Evolutionary conservation across 768 basidiomycete genomes (phyloP), one percentile per base, ranked within the genome.

Genomic region (Trametes villosa): DNA sequence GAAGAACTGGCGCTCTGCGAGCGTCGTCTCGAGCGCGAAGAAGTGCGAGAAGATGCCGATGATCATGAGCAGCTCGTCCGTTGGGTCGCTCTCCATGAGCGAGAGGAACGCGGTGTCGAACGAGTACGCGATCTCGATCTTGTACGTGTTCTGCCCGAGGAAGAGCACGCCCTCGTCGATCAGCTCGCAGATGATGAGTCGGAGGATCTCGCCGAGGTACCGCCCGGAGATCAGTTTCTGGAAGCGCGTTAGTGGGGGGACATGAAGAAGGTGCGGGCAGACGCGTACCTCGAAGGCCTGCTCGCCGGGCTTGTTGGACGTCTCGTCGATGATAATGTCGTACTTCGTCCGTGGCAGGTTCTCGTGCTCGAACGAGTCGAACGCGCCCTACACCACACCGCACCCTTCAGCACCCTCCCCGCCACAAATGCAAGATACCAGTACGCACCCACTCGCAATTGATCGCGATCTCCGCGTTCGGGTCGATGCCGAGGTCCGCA

Each of bases 1-100:
- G 90, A 99, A 96, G 81, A 99, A 98, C 71, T 96, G 92, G 26
- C 96, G 89, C 76, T 99, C 96, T 8, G 94, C 93, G 29, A 96
- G 81, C 1, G 96, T 98, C 26, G 97, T 98, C 77, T 98, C 96
- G 44, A 98, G 79, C 38, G 91, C 92, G 71, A 95, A 98, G 82
- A 98, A 98, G 79, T 98, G 93, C 8, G 90, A 86, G 79, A 99
- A 98, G 68, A 99, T 94, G 47, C 96, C 96, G 70, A 97, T 93
- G 72, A 95, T 86, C 86, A 96, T 97, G 51, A 98, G 83, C 46
- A 96, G 86, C 69, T 99, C 96, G 69, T 98, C 96, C 29, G 96
- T 99, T 1, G 92, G 88, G 75, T 98, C 96, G 68, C 88, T 92
- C 78, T 98, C 96, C 89, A 99, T 97, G 44, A 98, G 81, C 41